phyloP scores from a whole-genome alignment of 129 eudicot genomes.

The Saussurea involucrata region DNA sequence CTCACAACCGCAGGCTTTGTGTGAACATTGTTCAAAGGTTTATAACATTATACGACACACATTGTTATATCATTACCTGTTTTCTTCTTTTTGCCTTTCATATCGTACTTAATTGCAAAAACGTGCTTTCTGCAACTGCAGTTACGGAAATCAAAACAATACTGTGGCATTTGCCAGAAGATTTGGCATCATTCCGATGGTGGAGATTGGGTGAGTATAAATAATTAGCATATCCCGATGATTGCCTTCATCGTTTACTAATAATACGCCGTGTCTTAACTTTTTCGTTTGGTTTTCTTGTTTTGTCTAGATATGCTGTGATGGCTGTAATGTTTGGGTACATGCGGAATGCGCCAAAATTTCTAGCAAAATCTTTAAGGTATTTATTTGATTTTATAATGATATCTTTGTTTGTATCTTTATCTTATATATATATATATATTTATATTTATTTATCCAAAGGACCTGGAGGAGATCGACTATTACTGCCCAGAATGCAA shows the following conservation, averaged over 20 bases:
- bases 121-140: slow-evolving; percentile 18
- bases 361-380: slow-evolving; percentile 60
- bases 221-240: slow-evolving; percentile 10
- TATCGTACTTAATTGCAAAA: not conserved
- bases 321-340: slow-evolving; percentile 98
- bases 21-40: slow-evolving; percentile 76
- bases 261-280: not conserved
- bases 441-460: slow-evolving; percentile 18
- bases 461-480: slow-evolving; percentile 58
- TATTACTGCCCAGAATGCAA: slow-evolving; percentile 90
- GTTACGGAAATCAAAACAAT: slow-evolving; percentile 83
- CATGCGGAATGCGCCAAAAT: slow-evolving; percentile 87
- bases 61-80: not conserved
- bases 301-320: slow-evolving; percentile 73
- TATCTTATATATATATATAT: slow-evolving; percentile 8
- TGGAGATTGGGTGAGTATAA: slow-evolving; percentile 72
- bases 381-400: slow-evolving; percentile 21
- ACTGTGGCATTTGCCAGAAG: slow-evolving; percentile 84
- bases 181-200: slow-evolving; percentile 99
- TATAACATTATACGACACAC: slow-evolving; percentile 1
- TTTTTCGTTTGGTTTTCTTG: not conserved
- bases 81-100: not conserved
- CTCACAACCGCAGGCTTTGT: slow-evolving; percentile 29
- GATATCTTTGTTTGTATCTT: not conserved
- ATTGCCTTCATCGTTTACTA: not conserved